These are phyloP conservation scores for Nasturtium officinale DNA, from an alignment of 345 rosid genomes.

Conservation along the genomic window DNA sequence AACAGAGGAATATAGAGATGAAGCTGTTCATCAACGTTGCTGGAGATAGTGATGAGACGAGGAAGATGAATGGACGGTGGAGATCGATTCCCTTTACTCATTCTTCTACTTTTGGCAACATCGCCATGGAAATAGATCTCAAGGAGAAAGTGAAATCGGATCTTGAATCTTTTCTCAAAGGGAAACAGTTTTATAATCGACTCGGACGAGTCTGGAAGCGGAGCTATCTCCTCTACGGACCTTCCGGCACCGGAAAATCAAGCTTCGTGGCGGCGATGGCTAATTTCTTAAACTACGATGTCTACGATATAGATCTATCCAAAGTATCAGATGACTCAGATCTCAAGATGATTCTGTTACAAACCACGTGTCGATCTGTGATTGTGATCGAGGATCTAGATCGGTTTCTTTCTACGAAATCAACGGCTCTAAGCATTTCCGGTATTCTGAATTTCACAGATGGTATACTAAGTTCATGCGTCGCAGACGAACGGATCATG, in stretches of 20 bases:
- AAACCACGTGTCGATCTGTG: conserved; percentile 53
- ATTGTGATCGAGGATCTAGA: conserved; percentile 73
- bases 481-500: conserved; percentile 68
- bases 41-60: neutral
- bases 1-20: conserved; percentile 55
- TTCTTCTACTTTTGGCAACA: conserved; percentile 77
- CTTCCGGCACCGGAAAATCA: conserved; percentile 83
- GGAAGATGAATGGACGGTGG: conserved; percentile 57
- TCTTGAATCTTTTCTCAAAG: conserved; percentile 64
- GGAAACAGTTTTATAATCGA: conserved; percentile 65
- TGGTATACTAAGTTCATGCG: conserved; percentile 62
- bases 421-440: conserved; percentile 51
- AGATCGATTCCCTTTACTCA: conserved; percentile 72
- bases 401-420: conserved; percentile 53
- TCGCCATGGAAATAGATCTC: conserved; percentile 71
- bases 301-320: conserved; percentile 72
- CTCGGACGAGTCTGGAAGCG: conserved; percentile 83
- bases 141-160: conserved; percentile 67
- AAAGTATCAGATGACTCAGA: conserved; percentile 59
- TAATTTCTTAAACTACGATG: conserved; percentile 61
- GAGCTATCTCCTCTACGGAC: conserved; percentile 68
- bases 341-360: conserved; percentile 58
- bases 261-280: conserved; percentile 81
- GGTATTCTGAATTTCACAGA: conserved; percentile 62
- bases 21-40: conserved; percentile 61